A percentile compares a stretch with the other conserved stretches of the same genome.
Conservation (phyloP, 768 basidiomycete species). For the Amanita pseudoporphyria region DNA sequence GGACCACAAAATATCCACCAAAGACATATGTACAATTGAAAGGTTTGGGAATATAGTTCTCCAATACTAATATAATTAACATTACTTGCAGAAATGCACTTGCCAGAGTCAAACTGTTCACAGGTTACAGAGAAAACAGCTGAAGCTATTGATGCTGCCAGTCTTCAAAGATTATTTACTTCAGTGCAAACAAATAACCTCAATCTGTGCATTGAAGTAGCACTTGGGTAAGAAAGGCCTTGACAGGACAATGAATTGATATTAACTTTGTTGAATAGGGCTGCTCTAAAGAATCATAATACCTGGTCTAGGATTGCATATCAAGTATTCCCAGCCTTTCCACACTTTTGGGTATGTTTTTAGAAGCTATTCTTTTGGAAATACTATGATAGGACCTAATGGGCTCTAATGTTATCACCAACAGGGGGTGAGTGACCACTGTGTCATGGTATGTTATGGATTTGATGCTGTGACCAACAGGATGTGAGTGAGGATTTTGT, state of each 20-base stretch:
- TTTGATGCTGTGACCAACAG: background rate
- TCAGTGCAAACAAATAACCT: constrained; percentile 19
- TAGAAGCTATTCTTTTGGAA: no score
- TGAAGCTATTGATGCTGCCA: constrained; percentile 10
- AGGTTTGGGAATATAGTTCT: background rate
- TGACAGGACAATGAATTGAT: background rate
- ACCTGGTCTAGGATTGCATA: background rate
- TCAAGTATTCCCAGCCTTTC: background rate
- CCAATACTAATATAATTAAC: background rate
- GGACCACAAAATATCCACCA: background rate
- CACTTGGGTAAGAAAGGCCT: background rate
- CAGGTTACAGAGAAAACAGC: constrained; percentile 14
- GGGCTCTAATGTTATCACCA: background rate
- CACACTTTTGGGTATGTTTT: background rate
- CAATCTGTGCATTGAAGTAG: constrained; percentile 12
- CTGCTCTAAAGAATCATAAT: background rate
- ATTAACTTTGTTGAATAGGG: background rate
- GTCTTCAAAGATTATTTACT: constrained; percentile 14
- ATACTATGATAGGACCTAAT: no score
- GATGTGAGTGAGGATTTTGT: background rate
- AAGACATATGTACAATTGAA: background rate
- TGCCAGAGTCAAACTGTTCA: constrained; percentile 5
- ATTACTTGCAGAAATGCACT: constrained; percentile 13
- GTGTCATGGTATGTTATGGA: background rate
- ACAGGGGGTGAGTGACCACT: background rate